A percentile compares a stretch with the other conserved stretches of the same genome.
phyloP scores from a whole-genome alignment of 1,284 basidiomycete species.

The Golubevia sp. region DNA sequence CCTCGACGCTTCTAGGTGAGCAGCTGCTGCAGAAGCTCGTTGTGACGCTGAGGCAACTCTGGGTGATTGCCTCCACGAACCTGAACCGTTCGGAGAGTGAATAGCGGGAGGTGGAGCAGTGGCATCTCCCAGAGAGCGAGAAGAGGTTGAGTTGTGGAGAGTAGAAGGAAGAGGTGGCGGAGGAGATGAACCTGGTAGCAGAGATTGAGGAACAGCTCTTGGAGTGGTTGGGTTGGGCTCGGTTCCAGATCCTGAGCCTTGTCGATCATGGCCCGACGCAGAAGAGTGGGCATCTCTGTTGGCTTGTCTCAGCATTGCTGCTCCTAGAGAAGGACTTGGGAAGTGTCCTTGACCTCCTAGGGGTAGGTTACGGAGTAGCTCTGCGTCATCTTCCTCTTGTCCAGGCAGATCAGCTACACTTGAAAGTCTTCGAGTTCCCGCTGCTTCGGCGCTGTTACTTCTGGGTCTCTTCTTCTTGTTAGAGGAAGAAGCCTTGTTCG shows the following conservation, averaged over 20 bases:
- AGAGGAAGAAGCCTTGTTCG: background rate
- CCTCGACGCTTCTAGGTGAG: background rate
- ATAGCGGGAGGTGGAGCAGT: background rate
- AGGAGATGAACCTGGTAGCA: background rate
- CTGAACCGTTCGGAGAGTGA: background rate
- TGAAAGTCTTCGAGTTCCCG: background rate
- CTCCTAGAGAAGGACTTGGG: slow-evolving; percentile 24
- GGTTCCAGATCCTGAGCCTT: background rate
- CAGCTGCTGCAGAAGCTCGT: background rate
- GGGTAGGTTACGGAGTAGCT: background rate
- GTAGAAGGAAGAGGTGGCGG: background rate
- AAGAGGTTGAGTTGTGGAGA: background rate
- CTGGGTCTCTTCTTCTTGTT: background rate
- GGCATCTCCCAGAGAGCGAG: background rate
- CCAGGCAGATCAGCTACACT: background rate
- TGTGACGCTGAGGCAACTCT: background rate
- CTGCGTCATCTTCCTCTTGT: background rate
- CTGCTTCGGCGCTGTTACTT: background rate
- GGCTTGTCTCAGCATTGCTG: slow-evolving; percentile 19
- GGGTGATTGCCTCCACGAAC: background rate
- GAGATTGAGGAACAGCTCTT: background rate
- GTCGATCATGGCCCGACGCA: background rate
- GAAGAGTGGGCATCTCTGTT: slow-evolving; percentile 7
- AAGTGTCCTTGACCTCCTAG: slow-evolving; percentile 14
- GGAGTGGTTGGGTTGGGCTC: background rate